Base-by-base conservation (phyloP, 1,284 basidiomycete genomes). In the Moesziomyces sp. region DNA sequence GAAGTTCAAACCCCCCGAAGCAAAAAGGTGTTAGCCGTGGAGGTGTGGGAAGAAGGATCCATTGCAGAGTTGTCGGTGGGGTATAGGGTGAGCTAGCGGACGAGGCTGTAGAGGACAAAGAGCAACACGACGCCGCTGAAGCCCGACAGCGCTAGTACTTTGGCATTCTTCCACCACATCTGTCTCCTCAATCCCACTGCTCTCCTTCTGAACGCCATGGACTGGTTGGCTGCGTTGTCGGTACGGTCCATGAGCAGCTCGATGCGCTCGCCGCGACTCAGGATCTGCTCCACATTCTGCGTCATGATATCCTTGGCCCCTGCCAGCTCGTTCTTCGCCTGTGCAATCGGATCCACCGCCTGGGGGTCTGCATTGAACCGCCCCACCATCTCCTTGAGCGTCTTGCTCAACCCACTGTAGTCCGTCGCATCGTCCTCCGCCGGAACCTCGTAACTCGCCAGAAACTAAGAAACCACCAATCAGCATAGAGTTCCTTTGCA, bases 231-330 rank as follows among this genome's bases (percentile, higher is more conserved):
- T 88, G 98, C 93, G 62, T 89, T 92, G 84, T 98, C 95, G 34
- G 96, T 99, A 88, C 98, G 95, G 87, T 98, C 94, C 46, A 99
- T 92, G 45, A 99, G 88, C 21, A 98, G 87, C 83, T 98, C 96
- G 79, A 99, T 94, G 58, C 96, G 88, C 85, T 99, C 97, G 9
- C 96, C 97, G 44, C 97, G 88, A 60, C 89, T 91, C 43, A 99
- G 88, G 76, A 99, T 97, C 85, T 94, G 92, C 51, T 84, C 83
- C 1, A 85, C 77, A 44, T 85, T 85, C 48, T 84, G 68, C 11
- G 97, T 94, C 94, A 97, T 97, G 85, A 97, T 94, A 78, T 96
- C 92, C 85, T 97, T 97, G 50, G 96, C 94, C 79, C 94, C 92
- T 68, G 91, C 91, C 34, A 99, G 88, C 83, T 99, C 95, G 10